Evolutionary conservation across 23 red algal species (phyloP), one percentile per base, ranked within the genome.

Genomic region (Gracilaria vermiculophylla): DNA sequence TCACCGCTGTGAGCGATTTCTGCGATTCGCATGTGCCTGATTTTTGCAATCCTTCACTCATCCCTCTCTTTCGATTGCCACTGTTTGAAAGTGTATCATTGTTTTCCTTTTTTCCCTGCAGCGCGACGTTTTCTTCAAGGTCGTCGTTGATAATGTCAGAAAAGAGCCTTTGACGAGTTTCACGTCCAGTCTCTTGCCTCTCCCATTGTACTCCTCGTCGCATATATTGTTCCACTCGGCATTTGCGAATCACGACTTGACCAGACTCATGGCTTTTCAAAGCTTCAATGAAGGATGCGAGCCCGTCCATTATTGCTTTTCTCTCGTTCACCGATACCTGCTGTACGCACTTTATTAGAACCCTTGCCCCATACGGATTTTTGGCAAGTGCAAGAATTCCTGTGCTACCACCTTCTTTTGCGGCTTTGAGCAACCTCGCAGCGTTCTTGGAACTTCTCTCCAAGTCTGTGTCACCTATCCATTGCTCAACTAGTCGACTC

Each of bases 141-240:
- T 77, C 83, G 13, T 71, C 44, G 8, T 81, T 45, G 28, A 92
- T 40, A 76, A 92, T 92, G 4, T 81, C 76, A 15, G 28, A 57
- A 83, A 92, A 92, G 31, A 92, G 50, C 43, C 88, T 69, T 58
- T 81, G 36, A 28, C 88, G 53, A 8, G 88, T 92, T 41, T 92
- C 77, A 11, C 62, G 42, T 40, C 76, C 77, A n/a, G 76, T 58
- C 49, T 92, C 88, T 53, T 56, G 45, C 16, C 43, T 20, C 8
- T 79, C 50, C 88, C 88, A 92, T 49, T 73, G 75, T 7, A 32
- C 64, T 17, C 49, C 77, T 49, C 88, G 76, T 24, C 77, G 76
- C 42, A 82, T 76, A 31, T 92, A 92, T 14, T 92, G 76, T 25
- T 92, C 88, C 12, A 92, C 88, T 36, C 88, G 76, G 16, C 76